These are phyloP conservation scores for Naganishia sp. DNA, from an alignment of 1,284 basidiomycete genomes.

Conservation along the genomic window DNA sequence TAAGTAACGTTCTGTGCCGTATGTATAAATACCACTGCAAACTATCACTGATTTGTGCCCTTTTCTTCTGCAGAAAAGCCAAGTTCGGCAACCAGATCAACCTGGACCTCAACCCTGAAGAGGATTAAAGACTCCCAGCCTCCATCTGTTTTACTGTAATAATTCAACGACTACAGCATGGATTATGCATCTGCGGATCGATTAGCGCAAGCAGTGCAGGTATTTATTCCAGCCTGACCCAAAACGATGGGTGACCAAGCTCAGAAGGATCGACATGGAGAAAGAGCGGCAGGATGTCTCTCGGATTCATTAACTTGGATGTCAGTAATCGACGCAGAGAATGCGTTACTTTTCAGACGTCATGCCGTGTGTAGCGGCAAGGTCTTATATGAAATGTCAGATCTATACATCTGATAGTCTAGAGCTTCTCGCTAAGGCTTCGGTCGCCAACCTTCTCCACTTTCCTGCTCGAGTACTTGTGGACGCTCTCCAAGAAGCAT, in stretches of 20 bases:
- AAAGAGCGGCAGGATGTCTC: no score
- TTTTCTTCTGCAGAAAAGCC: constrained; percentile 62
- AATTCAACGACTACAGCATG: no score
- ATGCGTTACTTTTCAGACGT: no score
- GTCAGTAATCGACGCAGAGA: no score
- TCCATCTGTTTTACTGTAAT: no score
- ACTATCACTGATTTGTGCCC: background rate
- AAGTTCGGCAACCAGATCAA: constrained; percentile 94
- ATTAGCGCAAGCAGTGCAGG: no score
- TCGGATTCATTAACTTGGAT: no score
- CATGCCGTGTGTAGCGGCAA: no score
- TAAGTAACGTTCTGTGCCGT: constrained; percentile 36
- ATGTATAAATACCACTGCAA: background rate
- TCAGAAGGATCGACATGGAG: no score
- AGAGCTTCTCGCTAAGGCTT: constrained; percentile 27
- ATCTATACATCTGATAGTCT: background rate
- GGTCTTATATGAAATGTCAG: background rate
- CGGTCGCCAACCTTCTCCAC: background rate
- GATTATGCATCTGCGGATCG: no score
- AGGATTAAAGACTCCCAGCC: constrained; percentile 15
- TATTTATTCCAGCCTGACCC: no score
- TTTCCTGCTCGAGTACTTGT: constrained; percentile 66
- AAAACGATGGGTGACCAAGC: no score
- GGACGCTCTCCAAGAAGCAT: constrained; percentile 88
- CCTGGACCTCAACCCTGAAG: constrained; percentile 61